Percentiles rank a stretch among this genome's conserved stretches.
phyloP scores from a whole-genome alignment of 306 rosid genomes.

The Lupinus albus region DNA sequence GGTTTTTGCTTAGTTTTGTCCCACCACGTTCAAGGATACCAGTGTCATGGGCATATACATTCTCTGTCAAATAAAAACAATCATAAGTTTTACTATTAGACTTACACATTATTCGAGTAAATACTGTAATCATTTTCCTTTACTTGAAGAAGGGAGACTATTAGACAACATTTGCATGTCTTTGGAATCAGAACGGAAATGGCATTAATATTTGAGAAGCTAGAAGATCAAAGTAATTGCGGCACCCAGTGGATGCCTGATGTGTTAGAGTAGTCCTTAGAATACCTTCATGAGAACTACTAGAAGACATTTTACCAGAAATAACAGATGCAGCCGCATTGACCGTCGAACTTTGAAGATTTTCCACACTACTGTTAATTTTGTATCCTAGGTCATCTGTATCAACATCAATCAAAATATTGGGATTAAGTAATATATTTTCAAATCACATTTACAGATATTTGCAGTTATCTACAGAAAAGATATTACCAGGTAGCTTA shows the following conservation, averaged over 20 bases:
- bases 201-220: conserved; percentile 19
- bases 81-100: conserved; percentile 25
- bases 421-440: conserved; percentile 39
- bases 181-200: conserved; percentile 17
- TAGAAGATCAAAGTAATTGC: conserved; percentile 14
- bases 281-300: conserved; percentile 64
- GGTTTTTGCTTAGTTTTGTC: conserved; percentile 59
- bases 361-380: conserved; percentile 38
- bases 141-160: conserved; percentile 17
- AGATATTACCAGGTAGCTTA: conserved; percentile 50
- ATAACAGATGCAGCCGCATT: conserved; percentile 48
- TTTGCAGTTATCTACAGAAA: conserved; percentile 21
- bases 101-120: conserved; percentile 18
- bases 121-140: conserved; percentile 3
- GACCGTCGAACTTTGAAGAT: conserved; percentile 42
- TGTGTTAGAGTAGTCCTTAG: conserved; percentile 25
- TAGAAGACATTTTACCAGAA: conserved; percentile 75
- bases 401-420: conserved; percentile 59
- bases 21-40: conserved; percentile 44
- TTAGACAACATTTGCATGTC: conserved; percentile 17
- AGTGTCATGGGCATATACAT: conserved; percentile 43
- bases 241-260: conserved; percentile 31
- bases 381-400: conserved; percentile 45
- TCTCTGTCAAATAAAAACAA: conserved; percentile 51
- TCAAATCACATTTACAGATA: conserved; percentile 16